These are phyloP conservation scores for Chrysoporthe austroafricana DNA, from an alignment of 2,329 filamentous ascomycete genomes.

Conservation along the genomic window DNA sequence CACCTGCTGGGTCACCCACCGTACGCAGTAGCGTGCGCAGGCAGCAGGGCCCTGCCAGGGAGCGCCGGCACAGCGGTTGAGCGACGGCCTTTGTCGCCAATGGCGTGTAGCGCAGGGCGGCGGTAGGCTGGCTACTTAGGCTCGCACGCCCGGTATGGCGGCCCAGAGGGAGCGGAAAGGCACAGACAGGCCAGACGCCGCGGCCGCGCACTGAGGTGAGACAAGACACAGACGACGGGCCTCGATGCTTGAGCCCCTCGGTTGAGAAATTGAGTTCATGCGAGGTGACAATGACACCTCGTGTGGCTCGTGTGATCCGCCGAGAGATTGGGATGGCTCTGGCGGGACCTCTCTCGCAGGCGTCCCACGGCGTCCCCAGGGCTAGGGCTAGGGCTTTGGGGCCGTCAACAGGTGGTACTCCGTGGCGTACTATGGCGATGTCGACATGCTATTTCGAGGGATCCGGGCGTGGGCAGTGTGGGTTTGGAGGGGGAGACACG, in stretches of 20 bases:
- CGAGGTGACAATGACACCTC: not conserved
- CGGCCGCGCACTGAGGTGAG: too few relatives aligned
- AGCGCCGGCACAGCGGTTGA: conserved; percentile 1
- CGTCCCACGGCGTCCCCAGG: too few relatives aligned
- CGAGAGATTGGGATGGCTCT: too few relatives aligned
- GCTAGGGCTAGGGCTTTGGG: too few relatives aligned
- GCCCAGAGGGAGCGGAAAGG: not conserved
- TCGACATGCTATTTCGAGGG: not conserved
- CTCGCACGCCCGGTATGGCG: not conserved
- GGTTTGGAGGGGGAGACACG: not conserved
- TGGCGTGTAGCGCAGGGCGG: not conserved
- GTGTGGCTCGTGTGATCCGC: not conserved
- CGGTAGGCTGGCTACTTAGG: too few relatives aligned
- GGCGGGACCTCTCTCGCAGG: too few relatives aligned
- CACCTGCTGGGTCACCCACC: too few relatives aligned
- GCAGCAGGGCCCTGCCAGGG: not conserved
- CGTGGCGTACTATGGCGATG: not conserved
- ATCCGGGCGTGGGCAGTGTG: too few relatives aligned
- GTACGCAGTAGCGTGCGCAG: not conserved
- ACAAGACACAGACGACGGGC: too few relatives aligned
- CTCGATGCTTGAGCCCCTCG: not conserved
- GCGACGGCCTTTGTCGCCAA: conserved; percentile 6
- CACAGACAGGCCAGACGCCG: not conserved
- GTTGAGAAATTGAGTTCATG: not conserved
- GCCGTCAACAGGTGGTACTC: not conserved